Percentiles rank a stretch among this genome's conserved stretches.
Evolutionary conservation across 192 early-diverging fungal species (phyloP).

Genomic region (Mortierella hygrophila): DNA sequence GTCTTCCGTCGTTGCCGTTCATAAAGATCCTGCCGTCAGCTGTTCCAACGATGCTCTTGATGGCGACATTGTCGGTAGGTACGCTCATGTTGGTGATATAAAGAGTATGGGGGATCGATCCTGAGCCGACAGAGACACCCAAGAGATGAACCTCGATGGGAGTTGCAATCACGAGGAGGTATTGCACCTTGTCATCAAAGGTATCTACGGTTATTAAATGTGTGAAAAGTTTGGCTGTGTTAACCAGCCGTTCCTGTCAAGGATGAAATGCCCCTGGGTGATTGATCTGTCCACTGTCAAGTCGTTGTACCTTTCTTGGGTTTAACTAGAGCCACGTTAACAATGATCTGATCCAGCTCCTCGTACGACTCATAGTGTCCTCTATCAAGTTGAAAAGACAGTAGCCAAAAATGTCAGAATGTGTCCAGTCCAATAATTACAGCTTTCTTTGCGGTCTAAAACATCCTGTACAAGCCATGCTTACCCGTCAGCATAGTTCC

Average conservation of each 20-base stretch:
- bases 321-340: constrained; percentile 83
- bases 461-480: neutral
- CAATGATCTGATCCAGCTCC: constrained; percentile 92
- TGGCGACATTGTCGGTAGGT: constrained; percentile 83
- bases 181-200: constrained; percentile 86
- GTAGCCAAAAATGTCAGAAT: neutral
- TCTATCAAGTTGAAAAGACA: neutral
- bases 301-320: constrained; percentile 70
- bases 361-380: constrained; percentile 79
- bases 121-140: constrained; percentile 73
- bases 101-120: constrained; percentile 71
- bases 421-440: neutral
- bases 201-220: constrained; percentile 62
- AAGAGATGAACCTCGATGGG: constrained; percentile 86
- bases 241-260: neutral
- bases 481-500: constrained; percentile 89
- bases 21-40: constrained; percentile 89
- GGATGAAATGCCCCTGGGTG: neutral
- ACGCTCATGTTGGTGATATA: constrained; percentile 86
- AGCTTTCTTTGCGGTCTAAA: neutral
- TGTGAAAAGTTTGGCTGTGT: neutral
- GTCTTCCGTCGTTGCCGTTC: constrained; percentile 85
- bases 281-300: neutral
- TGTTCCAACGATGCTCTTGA: constrained; percentile 85
- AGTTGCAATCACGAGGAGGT: constrained; percentile 90